These are phyloP conservation scores for Pythium apleroticum DNA, from an alignment of 352 stramenopile species.

Conservation along the genomic window DNA sequence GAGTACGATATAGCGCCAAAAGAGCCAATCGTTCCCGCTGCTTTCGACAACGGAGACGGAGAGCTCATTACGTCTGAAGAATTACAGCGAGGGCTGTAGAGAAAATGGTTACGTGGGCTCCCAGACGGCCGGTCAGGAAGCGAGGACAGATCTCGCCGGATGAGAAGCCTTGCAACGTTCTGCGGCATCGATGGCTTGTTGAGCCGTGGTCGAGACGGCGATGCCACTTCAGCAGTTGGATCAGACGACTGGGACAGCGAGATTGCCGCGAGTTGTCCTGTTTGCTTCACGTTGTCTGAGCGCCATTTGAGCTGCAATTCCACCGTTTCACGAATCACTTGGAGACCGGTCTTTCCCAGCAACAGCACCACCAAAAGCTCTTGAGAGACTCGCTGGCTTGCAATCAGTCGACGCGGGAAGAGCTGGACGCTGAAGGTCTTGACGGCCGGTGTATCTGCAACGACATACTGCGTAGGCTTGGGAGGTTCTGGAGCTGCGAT, in stretches of 20 bases:
- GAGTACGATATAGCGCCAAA: not conserved
- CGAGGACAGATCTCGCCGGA: not conserved
- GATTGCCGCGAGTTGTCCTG: conserved; percentile 30
- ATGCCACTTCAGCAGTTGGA: not conserved
- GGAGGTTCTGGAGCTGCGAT: not conserved
- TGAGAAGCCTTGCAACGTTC: conserved; percentile 13
- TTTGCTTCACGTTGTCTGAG: conserved; percentile 26
- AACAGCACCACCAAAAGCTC: conserved; percentile 33
- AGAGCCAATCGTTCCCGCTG: conserved; percentile 5
- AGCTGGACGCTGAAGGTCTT: conserved; percentile 33
- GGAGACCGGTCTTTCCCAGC: conserved; percentile 37
- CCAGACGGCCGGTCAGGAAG: not conserved
- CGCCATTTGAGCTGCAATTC: conserved; percentile 31
- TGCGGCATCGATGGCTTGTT: not conserved
- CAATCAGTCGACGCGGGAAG: conserved; percentile 14
- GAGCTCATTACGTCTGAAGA: not conserved
- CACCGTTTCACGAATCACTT: conserved; percentile 29
- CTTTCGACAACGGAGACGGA: not conserved
- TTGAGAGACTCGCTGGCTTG: conserved; percentile 14
- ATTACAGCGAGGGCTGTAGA: not conserved
- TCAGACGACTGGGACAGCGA: conserved; percentile 12
- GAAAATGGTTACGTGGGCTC: conserved; percentile 8
- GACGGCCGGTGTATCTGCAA: conserved; percentile 44
- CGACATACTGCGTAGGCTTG: conserved; percentile 32
- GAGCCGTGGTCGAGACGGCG: not conserved